Conservation (phyloP, 148 eudicot genomes). For the Vaccinium corymbosum region DNA sequence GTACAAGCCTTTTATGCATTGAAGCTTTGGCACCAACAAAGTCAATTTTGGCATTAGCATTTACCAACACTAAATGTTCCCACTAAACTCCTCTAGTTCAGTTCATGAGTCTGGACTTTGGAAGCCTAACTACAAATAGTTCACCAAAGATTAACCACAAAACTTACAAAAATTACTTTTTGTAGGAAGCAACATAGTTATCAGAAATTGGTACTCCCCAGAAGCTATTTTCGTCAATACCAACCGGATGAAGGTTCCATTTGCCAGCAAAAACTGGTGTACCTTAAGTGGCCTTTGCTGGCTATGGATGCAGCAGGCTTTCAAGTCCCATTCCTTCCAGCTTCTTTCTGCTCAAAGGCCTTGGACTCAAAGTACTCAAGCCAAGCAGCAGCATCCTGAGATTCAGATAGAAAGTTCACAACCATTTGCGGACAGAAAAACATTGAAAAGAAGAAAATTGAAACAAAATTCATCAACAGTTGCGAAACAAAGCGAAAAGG, state of each 20-base stretch:
- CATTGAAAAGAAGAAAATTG: neutral
- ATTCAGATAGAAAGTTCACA: constrained; percentile 14
- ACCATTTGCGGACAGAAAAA: neutral
- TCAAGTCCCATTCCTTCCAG: constrained; percentile 92
- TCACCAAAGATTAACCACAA: too few relatives aligned
- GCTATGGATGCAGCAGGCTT: constrained; percentile 99
- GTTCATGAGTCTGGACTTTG: too few relatives aligned
- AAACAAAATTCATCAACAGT: neutral
- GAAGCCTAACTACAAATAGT: too few relatives aligned
- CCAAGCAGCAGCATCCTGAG: constrained; percentile 99
- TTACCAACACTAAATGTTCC: too few relatives aligned
- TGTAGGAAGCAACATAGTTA: too few relatives aligned
- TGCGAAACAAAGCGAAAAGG: neutral
- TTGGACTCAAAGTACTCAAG: constrained; percentile 98
- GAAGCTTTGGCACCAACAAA: too few relatives aligned
- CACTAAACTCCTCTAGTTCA: too few relatives aligned
- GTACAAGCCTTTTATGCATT: too few relatives aligned
- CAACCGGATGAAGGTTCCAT: constrained; percentile 5
- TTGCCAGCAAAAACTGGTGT: constrained; percentile 21
- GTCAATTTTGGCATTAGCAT: too few relatives aligned
- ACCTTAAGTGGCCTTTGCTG: constrained; percentile 99
- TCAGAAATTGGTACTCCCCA: too few relatives aligned
- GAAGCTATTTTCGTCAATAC: too few relatives aligned
- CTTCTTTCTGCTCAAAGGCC: constrained; percentile 99
- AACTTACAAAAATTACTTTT: too few relatives aligned